A percentile compares a stretch with the other conserved stretches of the same genome.
phyloP scores from a whole-genome alignment of 768 basidiomycete genomes.

The Trametes cubensis region DNA sequence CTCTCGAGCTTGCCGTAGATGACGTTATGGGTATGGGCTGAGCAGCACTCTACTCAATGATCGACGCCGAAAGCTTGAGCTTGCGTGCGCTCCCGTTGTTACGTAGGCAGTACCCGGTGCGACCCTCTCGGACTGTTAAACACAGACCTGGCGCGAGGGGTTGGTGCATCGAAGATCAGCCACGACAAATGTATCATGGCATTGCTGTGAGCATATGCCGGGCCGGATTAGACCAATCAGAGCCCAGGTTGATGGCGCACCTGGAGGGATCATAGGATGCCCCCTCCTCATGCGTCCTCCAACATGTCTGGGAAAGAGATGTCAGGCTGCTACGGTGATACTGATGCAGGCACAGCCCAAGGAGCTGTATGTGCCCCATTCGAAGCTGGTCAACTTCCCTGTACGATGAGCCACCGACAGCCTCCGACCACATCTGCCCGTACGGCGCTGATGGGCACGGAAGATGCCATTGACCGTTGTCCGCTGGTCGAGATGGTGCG shows the following conservation, averaged over 20 bases:
- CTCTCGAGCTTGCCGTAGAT: no score
- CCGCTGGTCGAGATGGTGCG: background rate
- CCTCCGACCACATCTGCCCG: conserved; percentile 1
- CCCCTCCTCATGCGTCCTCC: background rate
- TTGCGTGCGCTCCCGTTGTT: no score
- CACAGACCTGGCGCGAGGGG: no score
- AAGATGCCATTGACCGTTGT: background rate
- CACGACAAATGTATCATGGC: background rate
- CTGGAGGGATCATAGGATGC: background rate
- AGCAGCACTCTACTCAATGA: no score
- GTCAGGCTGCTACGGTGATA: conserved; percentile 16
- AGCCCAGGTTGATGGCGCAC: background rate
- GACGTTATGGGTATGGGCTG: no score
- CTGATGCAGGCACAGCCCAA: conserved; percentile 13
- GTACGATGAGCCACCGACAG: background rate
- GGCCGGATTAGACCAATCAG: background rate
- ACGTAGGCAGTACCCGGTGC: no score
- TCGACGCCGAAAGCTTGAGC: no score
- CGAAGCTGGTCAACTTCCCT: conserved; percentile 5
- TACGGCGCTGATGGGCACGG: background rate
- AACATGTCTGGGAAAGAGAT: conserved; percentile 10
- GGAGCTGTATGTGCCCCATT: background rate
- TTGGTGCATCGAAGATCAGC: background rate
- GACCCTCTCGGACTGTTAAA: no score
- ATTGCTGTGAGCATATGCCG: background rate